These are phyloP conservation scores for Cladosporium oxysporum DNA, from an alignment of 2,329 filamentous ascomycete species.

Conservation along the genomic window DNA sequence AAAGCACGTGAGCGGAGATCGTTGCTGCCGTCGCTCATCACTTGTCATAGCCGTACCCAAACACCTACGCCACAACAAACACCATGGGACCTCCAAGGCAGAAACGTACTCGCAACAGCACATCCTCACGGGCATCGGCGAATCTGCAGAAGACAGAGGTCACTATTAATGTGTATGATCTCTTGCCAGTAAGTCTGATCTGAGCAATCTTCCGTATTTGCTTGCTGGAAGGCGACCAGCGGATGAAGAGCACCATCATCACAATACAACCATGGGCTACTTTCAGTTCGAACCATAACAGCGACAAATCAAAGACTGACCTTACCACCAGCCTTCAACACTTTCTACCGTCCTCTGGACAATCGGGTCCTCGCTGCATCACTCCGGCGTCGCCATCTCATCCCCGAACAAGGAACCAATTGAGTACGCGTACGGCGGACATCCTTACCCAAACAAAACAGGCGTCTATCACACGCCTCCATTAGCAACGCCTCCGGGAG, in stretches of 20 bases:
- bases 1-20: neutral
- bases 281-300: neutral
- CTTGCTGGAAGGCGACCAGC: neutral
- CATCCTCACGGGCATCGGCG: constrained; percentile 1
- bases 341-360: constrained; percentile 77
- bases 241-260: neutral
- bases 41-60: neutral
- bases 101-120: constrained; percentile 13
- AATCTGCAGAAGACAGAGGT: constrained; percentile 34
- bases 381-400: constrained; percentile 73
- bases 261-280: neutral
- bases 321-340: constrained; percentile 62
- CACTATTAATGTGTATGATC: constrained; percentile 41
- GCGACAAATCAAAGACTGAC: neutral
- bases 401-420: constrained; percentile 34
- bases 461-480: constrained; percentile 82
- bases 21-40: neutral
- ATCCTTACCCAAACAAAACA: constrained; percentile 68
- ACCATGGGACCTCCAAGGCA: neutral
- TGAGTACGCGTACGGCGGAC: constrained; percentile 85
- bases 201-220: neutral
- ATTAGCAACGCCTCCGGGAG: constrained; percentile 70
- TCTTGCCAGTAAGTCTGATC: constrained; percentile 36
- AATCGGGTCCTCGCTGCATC: constrained; percentile 73
- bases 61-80: neutral